Evolutionary conservation across 108 stramenopile genomes (phyloP).

Genomic region (Nitzschia sp.): DNA sequence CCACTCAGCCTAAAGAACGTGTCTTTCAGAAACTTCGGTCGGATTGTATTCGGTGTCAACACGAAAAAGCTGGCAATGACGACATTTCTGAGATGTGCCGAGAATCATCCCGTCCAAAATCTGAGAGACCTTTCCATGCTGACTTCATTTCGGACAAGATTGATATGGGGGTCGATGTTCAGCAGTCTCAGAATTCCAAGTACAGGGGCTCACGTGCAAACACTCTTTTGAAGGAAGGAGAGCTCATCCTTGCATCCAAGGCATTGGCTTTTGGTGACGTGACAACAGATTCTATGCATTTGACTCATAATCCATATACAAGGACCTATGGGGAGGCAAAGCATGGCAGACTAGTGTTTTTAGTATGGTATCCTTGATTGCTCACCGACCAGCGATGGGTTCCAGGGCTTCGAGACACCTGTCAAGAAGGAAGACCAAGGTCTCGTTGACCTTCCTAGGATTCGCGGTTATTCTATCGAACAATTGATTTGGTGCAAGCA

Average conservation of each 20-base stretch:
- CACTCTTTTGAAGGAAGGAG: constrained; percentile 1
- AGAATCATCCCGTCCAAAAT: too few relatives aligned
- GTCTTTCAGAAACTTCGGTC: too few relatives aligned
- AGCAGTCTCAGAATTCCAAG: neutral
- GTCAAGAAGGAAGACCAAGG: neutral
- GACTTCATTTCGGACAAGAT: constrained; percentile 14
- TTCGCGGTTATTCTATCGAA: neutral
- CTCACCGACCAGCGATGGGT: neutral
- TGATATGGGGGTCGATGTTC: constrained; percentile 17
- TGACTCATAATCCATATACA: neutral
- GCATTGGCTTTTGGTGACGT: constrained; percentile 14
- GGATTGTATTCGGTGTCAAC: too few relatives aligned
- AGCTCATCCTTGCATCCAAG: constrained; percentile 11
- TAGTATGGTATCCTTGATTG: neutral
- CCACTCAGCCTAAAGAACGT: too few relatives aligned
- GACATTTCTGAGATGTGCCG: too few relatives aligned
- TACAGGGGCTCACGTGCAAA: constrained; percentile 22
- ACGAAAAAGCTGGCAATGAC: too few relatives aligned
- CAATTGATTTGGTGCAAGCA: constrained; percentile 9
- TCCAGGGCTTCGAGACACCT: neutral
- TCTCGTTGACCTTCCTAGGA: constrained; percentile 1
- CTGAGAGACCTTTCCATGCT: constrained; percentile 15
- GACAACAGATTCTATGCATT: too few relatives aligned
- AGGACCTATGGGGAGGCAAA: neutral
- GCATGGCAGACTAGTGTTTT: neutral